Base-by-base conservation (phyloP, 129 eudicot genomes). In the Lonicera japonica region DNA sequence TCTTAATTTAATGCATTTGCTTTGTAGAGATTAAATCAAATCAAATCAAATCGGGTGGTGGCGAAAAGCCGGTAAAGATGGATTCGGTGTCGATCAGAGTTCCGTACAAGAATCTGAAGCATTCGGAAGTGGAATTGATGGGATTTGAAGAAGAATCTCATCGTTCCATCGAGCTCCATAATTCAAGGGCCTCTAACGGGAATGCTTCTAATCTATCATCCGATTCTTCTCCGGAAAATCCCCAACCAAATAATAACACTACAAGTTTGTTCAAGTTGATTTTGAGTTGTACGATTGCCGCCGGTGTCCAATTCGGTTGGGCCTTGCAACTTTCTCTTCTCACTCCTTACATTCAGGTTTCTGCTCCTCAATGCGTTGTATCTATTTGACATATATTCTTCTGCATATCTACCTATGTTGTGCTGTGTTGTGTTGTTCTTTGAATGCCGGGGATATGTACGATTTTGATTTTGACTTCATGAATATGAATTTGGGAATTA, bases 221-320 rank as follows among this genome's bases (percentile, higher is more conserved):
- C 21, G 59, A 56, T 17, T 54, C 69, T 54, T 52, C 53, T 52
- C 77, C 70, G 56, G 14, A 4, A 43, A 43, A 43, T 43, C 2
- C 6, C 6, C 36, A 29, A 29, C 47, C 63, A 24, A 53, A 55
- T 39, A n/a, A n/a, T n/a, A n/a, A n/a, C n/a, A 66, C 63, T 25
- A 70, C 80, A 8, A 76, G 83, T 72, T 69, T 92, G 63, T 3
- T 64, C 34, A 85, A 80, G 68, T 68, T 92, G 84, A 60, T 92
- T 55, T 79, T 92, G 67, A 87, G 96, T 16, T 92, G 96, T 65
- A 82, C 89, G 34, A 82, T 92, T 19, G 98, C 98, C 25, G 98
- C 96, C 22, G 96, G 96, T 25, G 96, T 92, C 19, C 98, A 92
- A 55, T 92, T 92, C 43, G 96, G 96, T 17, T 92, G 98, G 98